Base-by-base conservation (phyloP, 371 early-diverging fungal genomes). In the Lichtheimia ramosa region DNA sequence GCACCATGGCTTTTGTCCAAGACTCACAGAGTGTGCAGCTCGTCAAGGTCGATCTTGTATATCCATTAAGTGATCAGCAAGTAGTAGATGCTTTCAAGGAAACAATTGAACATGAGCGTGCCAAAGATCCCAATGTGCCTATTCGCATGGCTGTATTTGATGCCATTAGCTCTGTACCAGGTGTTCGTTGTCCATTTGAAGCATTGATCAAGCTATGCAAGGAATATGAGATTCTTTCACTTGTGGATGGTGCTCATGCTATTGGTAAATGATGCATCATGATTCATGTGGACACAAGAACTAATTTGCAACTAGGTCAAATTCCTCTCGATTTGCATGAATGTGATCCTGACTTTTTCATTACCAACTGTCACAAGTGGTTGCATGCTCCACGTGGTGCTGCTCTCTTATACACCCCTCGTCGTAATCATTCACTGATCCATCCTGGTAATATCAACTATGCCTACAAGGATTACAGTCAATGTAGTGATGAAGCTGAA, bases 281-380 rank as follows among this genome's bases (percentile, higher is more conserved):
- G 6, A 34, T 34, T 8, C 0, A 34, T 34, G 34, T 0, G 10
- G 2, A 8, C 34, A 34, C 34, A 8, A 27, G 27, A 27, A 8
- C 34, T 34, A 6, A 28, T 8, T 34, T 34, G 34, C 2, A 34
- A 25, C 8, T 46, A 70, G 75, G 90, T 7, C 90, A 90, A 62
- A 77, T 90, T 12, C 83, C 83, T 7, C 55, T 92, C 14, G 63
- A 89, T 56, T 53, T 92, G 18, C 68, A 70, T 42, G 71, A 62
- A 27, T 48, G 72, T 5, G 73, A 81, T 54, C 76, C 89, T 3
- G 92, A 92, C 65, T 92, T 84, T 65, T 88, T 87, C 50, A 80
- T 84, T 23, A 83, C 87, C 27, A 90, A 89, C 59, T 78, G 80
- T 49, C 92, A 92, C 68, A 91, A 91, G 71, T 92, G 92, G 92